These are phyloP conservation scores for Trypanosomatidae sp. DNA, from an alignment of 208 protist species.

Conservation along the genomic window DNA sequence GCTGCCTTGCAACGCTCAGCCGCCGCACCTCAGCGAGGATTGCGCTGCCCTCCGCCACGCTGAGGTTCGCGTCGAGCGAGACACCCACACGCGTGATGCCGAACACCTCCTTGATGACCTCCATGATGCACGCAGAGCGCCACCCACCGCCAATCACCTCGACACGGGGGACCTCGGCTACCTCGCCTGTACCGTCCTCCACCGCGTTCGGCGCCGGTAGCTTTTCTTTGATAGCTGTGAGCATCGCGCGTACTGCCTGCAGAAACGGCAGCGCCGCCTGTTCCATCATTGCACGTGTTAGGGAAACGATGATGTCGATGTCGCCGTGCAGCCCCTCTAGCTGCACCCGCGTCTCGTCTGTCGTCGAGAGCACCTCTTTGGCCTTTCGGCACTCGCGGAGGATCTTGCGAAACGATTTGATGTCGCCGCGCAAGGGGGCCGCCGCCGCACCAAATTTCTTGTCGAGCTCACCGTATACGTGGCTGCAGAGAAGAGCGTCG, in stretches of 20 bases:
- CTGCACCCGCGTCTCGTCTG: constrained; percentile 46
- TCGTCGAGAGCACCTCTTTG: constrained; percentile 77
- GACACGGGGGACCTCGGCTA: constrained; percentile 31
- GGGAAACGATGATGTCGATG: constrained; percentile 42
- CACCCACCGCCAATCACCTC: constrained; percentile 80
- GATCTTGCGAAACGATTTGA: constrained; percentile 57
- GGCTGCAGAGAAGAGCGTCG: constrained; percentile 46
- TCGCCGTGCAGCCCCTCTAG: constrained; percentile 54
- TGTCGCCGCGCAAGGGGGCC: constrained; percentile 34
- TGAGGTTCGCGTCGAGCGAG: constrained; percentile 61
- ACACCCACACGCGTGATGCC: constrained; percentile 42
- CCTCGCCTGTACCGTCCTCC: constrained; percentile 2
- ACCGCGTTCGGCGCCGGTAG: constrained; percentile 5
- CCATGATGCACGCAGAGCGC: constrained; percentile 52
- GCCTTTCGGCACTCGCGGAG: constrained; percentile 62
- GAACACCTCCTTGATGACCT: constrained; percentile 47
- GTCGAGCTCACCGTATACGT: constrained; percentile 56
- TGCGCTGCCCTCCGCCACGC: constrained; percentile 66
- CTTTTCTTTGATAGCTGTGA: constrained; percentile 30
- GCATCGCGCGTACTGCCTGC: constrained; percentile 34
- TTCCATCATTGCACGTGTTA: constrained; percentile 41
- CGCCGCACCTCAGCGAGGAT: constrained; percentile 42
- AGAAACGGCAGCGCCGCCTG: constrained; percentile 32
- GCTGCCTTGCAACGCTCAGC: constrained; percentile 1
- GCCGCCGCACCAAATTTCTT: constrained; percentile 23